Evolutionary conservation across 2,329 filamentous ascomycete genomes (phyloP).

Genomic region (Zasmidium cellare): DNA sequence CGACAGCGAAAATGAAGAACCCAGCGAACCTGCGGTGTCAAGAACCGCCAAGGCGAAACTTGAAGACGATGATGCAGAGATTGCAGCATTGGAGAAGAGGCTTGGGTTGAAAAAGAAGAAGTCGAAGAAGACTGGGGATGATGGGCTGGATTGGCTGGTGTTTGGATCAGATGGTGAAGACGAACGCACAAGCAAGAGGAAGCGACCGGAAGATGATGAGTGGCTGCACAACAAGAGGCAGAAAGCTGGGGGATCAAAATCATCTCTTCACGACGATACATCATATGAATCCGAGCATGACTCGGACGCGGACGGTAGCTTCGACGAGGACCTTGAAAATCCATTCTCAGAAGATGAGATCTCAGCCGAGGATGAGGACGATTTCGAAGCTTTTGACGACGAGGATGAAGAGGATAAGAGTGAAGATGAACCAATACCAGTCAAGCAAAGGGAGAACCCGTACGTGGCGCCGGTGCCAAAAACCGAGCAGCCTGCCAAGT

Average conservation of each 20-base stretch:
- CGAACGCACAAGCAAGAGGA: constrained; percentile 56
- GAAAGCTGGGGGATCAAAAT: constrained; percentile 43
- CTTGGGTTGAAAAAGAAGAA: constrained; percentile 80
- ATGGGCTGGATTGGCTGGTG: constrained; percentile 78
- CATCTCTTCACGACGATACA: constrained; percentile 21
- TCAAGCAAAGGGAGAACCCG: constrained; percentile 72
- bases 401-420: constrained; percentile 38
- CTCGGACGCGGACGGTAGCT: constrained; percentile 37
- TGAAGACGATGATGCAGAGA: constrained; percentile 82
- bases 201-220: constrained; percentile 58
- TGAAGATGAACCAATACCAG: constrained; percentile 33
- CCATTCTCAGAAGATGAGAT: constrained; percentile 37
- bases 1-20: constrained; percentile 12
- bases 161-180: constrained; percentile 54
- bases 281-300: constrained; percentile 14
- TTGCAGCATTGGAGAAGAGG: constrained; percentile 82
- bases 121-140: constrained; percentile 70
- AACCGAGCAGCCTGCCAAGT: constrained; percentile 60
- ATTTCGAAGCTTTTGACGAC: constrained; percentile 31
- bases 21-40: constrained; percentile 11
- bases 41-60: constrained; percentile 53
- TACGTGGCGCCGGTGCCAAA: constrained; percentile 70
- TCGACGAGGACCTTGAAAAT: constrained; percentile 38
- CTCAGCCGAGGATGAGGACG: constrained; percentile 24
- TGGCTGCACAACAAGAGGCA: constrained; percentile 60